phyloP scores from a whole-genome alignment of 108 stramenopile genomes.

The Nannochloropsis gaditana region DNA sequence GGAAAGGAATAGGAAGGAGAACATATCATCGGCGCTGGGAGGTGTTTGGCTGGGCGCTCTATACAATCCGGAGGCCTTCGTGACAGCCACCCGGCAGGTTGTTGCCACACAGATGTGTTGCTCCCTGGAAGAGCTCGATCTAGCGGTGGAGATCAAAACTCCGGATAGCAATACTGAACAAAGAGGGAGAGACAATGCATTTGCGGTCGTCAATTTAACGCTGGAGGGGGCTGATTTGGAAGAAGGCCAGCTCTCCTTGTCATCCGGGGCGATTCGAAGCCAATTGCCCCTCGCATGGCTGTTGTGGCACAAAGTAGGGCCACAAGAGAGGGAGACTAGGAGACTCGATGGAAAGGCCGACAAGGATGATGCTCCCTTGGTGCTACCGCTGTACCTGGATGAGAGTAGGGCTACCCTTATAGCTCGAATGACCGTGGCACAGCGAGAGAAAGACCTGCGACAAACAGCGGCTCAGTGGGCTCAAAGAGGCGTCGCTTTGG shows the following conservation, averaged over 20 bases:
- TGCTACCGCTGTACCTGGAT: conserved; percentile 17
- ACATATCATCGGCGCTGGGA: neutral
- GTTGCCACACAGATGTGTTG: conserved; percentile 32
- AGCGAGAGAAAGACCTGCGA: neutral
- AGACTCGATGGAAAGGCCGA: neutral
- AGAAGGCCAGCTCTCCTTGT: neutral
- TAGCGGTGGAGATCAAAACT: neutral
- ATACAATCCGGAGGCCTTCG: conserved; percentile 52
- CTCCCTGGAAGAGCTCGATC: conserved; percentile 40
- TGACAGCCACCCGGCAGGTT: conserved; percentile 49
- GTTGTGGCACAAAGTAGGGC: neutral
- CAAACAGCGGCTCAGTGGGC: neutral
- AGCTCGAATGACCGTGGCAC: neutral
- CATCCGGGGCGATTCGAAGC: neutral
- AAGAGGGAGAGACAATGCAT: neutral
- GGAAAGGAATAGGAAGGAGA: neutral
- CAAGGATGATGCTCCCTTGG: neutral
- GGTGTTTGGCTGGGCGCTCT: conserved; percentile 52
- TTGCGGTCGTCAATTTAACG: neutral
- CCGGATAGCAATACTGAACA: neutral
- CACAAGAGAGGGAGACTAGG: neutral
- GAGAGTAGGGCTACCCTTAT: neutral
- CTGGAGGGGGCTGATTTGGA: neutral
- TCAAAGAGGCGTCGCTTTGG: neutral
- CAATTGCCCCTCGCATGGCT: neutral